phyloP scores from a whole-genome alignment of 805 yeast genomes.

The Candida endomychidarum region DNA sequence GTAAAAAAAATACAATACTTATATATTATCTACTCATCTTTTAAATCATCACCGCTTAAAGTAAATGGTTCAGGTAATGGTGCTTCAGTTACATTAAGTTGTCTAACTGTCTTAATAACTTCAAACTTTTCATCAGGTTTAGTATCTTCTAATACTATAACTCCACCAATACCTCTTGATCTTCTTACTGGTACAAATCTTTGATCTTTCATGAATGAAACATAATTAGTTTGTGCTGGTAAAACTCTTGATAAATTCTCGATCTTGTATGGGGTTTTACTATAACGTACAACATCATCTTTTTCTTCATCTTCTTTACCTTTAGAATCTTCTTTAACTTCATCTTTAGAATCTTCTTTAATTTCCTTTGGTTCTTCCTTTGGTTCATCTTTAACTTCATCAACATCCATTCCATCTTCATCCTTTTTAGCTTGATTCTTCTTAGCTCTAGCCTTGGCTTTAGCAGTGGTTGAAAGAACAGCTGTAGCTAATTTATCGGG shows the following conservation, averaged over 20 bases:
- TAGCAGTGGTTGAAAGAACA: slow-evolving; percentile 88
- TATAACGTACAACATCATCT: slow-evolving; percentile 48
- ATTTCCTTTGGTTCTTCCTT: slow-evolving; percentile 14
- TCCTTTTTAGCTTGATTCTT: slow-evolving; percentile 52
- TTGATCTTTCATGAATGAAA: slow-evolving; percentile 71
- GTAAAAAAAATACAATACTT: background rate
- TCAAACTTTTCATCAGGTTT: slow-evolving; percentile 60
- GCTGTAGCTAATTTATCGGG: slow-evolving; percentile 92
- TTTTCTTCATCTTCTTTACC: slow-evolving; percentile 17
- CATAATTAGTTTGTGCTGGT: slow-evolving; percentile 82
- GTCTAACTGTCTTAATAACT: slow-evolving; percentile 80
- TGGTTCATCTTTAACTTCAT: slow-evolving; percentile 18
- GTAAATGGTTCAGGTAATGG: slow-evolving; percentile 72
- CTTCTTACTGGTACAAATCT: slow-evolving; percentile 83
- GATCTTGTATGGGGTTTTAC: slow-evolving; percentile 66
- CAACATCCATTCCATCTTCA: slow-evolving; percentile 45
- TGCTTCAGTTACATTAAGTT: slow-evolving; percentile 69
- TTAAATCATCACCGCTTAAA: slow-evolving; percentile 55
- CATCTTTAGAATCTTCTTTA: slow-evolving; percentile 22
- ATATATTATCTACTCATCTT: slow-evolving; percentile 26
- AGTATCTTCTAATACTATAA: slow-evolving; percentile 68
- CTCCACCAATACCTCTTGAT: slow-evolving; percentile 66
- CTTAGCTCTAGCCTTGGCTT: slow-evolving; percentile 91
- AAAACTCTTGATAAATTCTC: slow-evolving; percentile 83
- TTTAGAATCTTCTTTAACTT: slow-evolving; percentile 28